Percentiles rank a stretch among this genome's conserved stretches.
These are phyloP conservation scores for Dactylellina sp. DNA, from an alignment of 2,329 filamentous ascomycete genomes.

Conservation along the genomic window DNA sequence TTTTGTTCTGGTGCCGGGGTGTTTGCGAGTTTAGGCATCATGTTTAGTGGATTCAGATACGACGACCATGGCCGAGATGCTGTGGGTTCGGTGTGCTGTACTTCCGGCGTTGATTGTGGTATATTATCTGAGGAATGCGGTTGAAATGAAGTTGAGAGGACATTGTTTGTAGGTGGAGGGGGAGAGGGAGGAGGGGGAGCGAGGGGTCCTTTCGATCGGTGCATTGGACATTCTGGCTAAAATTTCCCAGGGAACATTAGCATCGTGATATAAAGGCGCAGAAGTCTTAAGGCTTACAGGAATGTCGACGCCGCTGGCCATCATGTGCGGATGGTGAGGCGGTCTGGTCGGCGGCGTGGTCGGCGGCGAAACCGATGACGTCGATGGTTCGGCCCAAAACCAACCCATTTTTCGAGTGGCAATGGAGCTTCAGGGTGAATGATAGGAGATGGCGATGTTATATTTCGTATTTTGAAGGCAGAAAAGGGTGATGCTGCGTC, in stretches of 20 bases:
- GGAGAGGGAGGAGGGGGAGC: conserved; percentile 59
- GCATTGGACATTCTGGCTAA: conserved; percentile 78
- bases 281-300: conserved; percentile 22
- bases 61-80: conserved; percentile 69
- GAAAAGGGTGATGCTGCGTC: no score
- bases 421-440: no score
- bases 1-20: conserved; percentile 78
- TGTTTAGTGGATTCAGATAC: conserved; percentile 84
- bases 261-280: conserved; percentile 15
- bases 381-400: conserved; percentile 74
- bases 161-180: conserved; percentile 61
- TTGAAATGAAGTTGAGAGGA: conserved; percentile 61
- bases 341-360: conserved; percentile 35
- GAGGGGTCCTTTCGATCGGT: conserved; percentile 65
- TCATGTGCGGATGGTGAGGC: conserved; percentile 43
- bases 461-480: neutral
- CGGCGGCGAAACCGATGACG: conserved; percentile 32
- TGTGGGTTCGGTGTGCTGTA: conserved; percentile 61
- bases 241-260: conserved; percentile 57
- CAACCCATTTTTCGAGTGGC: conserved; percentile 72
- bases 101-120: conserved; percentile 23
- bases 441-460: neutral
- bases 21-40: conserved; percentile 90
- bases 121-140: conserved; percentile 61
- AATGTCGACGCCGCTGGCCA: conserved; percentile 32